Evolutionary conservation across 805 yeast genomes (phyloP).

Genomic region (Sungouiella thailandica): DNA sequence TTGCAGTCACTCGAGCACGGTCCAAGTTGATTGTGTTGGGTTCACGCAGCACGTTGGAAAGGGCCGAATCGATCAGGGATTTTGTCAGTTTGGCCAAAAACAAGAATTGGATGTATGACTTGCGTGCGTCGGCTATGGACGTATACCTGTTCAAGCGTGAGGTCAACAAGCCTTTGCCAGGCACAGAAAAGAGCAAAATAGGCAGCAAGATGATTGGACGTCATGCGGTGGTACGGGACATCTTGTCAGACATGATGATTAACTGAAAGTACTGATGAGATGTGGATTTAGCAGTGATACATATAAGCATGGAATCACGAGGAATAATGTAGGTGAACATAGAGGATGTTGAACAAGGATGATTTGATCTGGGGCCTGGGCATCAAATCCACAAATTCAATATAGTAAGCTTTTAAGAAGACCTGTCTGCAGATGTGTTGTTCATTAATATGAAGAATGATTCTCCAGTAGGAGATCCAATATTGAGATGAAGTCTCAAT

Average conservation of each 20-base stretch:
- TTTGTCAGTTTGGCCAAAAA: constrained; percentile 55
- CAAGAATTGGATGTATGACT: constrained; percentile 59
- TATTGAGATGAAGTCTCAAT: no score
- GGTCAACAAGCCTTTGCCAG: constrained; percentile 2
- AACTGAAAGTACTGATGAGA: neutral
- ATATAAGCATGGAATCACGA: constrained; percentile 3
- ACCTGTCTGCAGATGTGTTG: no score
- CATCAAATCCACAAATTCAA: no score
- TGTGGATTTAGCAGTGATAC: constrained; percentile 1
- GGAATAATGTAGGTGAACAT: no score
- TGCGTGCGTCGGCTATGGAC: constrained; percentile 42
- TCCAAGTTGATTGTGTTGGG: constrained; percentile 82
- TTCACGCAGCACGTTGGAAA: constrained; percentile 56
- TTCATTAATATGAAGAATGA: no score
- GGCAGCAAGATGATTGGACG: constrained; percentile 13
- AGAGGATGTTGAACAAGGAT: no score
- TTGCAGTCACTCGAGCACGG: constrained; percentile 88
- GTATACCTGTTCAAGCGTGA: constrained; percentile 27
- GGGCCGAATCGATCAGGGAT: constrained; percentile 47
- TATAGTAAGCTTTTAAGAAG: no score
- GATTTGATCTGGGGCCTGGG: no score
- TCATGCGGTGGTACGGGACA: constrained; percentile 23
- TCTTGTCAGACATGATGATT: constrained; percentile 23
- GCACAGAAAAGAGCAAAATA: constrained; percentile 1
- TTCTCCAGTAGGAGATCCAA: no score